Conservation (phyloP, 2,329 filamentous ascomycete species). For the Pseudonectria buxi region DNA sequence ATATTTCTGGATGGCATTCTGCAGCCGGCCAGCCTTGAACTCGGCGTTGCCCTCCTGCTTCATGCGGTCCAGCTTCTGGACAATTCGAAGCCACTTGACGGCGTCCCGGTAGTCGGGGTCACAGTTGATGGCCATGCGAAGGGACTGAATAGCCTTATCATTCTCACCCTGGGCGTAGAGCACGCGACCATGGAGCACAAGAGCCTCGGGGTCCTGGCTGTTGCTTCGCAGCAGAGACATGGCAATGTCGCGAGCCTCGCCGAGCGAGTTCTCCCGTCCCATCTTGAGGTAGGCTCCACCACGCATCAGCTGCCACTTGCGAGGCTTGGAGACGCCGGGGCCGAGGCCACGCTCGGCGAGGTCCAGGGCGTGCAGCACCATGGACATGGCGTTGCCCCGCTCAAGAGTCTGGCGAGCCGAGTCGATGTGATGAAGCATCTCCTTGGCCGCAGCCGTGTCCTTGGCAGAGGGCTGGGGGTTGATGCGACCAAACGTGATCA, state of each 20-base stretch:
- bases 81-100: constrained; percentile 79
- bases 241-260: constrained; percentile 87
- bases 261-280: constrained; percentile 79
- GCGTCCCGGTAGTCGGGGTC: constrained; percentile 89
- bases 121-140: constrained; percentile 80
- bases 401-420: constrained; percentile 73
- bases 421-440: constrained; percentile 75
- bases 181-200: constrained; percentile 81
- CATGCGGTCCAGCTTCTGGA: constrained; percentile 86
- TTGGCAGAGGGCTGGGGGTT: constrained; percentile 74
- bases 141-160: constrained; percentile 87
- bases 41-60: constrained; percentile 89
- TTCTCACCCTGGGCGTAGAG: constrained; percentile 91
- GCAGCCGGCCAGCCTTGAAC: constrained; percentile 79
- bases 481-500: constrained; percentile 75
- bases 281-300: constrained; percentile 91
- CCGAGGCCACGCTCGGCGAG: constrained; percentile 81
- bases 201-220: constrained; percentile 84
- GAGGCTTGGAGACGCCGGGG: constrained; percentile 66
- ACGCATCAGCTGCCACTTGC: constrained; percentile 90
- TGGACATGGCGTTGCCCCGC: constrained; percentile 73
- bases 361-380: constrained; percentile 87
- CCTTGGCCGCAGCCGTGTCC: constrained; percentile 74
- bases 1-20: constrained; percentile 79
- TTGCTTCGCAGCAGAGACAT: constrained; percentile 82